A percentile compares a stretch with the other conserved stretches of the same genome.
These are phyloP conservation scores for Zygosaccharomyces gambellarensis DNA, from an alignment of 805 yeast species.

Conservation along the genomic window DNA sequence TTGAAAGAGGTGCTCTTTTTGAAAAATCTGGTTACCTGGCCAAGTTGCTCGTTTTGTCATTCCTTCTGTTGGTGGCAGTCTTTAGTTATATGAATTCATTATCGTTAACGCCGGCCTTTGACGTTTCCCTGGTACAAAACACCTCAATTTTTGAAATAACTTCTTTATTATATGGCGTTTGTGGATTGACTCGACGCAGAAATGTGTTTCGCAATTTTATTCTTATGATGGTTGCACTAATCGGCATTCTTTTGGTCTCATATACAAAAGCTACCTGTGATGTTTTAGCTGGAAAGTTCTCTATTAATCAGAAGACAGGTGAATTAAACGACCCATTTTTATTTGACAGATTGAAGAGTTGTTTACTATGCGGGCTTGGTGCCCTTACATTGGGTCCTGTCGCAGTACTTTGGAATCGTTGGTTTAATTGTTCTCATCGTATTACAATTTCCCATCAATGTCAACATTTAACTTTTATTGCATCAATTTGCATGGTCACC, in stretches of 20 bases:
- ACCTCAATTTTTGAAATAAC: conserved; percentile 33
- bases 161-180: conserved; percentile 31
- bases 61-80: conserved; percentile 18
- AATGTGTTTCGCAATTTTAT: conserved; percentile 26
- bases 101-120: conserved; percentile 31
- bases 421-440: conserved; percentile 21
- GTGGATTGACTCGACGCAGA: conserved; percentile 25
- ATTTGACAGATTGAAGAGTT: conserved; percentile 34
- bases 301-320: conserved; percentile 33
- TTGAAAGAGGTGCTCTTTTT: not conserved
- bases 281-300: conserved; percentile 31
- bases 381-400: conserved; percentile 32
- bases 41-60: conserved; percentile 20
- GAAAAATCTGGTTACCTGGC: conserved; percentile 10
- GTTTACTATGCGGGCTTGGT: conserved; percentile 32
- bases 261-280: conserved; percentile 34
- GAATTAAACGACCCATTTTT: conserved; percentile 34
- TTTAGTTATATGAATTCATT: conserved; percentile 24
- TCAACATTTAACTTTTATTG: conserved; percentile 20
- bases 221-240: conserved; percentile 28
- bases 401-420: conserved; percentile 29
- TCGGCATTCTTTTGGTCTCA: conserved; percentile 30
- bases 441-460: conserved; percentile 15
- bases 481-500: conserved; percentile 19
- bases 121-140: conserved; percentile 31